Evolutionary conservation across 768 basidiomycete genomes (phyloP).

Genomic region (Nidularia sp.): DNA sequence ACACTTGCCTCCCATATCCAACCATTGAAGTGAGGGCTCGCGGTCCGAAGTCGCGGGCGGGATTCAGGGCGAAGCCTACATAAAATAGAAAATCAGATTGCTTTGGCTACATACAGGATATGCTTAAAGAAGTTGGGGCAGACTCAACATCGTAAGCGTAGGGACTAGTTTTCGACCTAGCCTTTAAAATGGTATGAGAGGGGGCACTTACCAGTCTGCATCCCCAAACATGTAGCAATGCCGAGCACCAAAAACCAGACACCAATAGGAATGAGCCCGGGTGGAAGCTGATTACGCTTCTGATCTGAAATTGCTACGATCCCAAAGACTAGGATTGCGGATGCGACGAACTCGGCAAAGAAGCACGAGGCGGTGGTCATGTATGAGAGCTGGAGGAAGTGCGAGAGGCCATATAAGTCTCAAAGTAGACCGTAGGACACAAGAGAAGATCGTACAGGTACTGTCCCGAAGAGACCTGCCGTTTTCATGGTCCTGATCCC

Average conservation of each 20-base stretch:
- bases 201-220: conserved; percentile 45
- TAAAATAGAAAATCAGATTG: not conserved
- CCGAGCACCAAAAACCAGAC: conserved; percentile 57
- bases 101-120: not conserved
- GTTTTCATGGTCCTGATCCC: conserved; percentile 55
- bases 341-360: conserved; percentile 50
- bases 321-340: conserved; percentile 49
- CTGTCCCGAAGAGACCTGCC: conserved; percentile 41
- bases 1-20: conserved; percentile 60
- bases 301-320: conserved; percentile 53
- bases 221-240: conserved; percentile 55
- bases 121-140: not conserved
- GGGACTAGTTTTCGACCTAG: too few species aligned
- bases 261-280: conserved; percentile 49
- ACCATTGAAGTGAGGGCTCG: conserved; percentile 67
- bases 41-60: conserved; percentile 71
- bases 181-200: too few species aligned
- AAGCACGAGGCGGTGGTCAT: conserved; percentile 35
- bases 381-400: conserved; percentile 25
- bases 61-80: conserved; percentile 59
- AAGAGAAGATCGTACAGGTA: not conserved
- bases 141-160: not conserved
- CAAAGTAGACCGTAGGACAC: not conserved
- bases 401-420: not conserved
- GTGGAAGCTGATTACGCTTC: conserved; percentile 40